These are phyloP conservation scores for Raphanus hybrid DNA, from an alignment of 441 rosid species.

Conservation along the genomic window DNA sequence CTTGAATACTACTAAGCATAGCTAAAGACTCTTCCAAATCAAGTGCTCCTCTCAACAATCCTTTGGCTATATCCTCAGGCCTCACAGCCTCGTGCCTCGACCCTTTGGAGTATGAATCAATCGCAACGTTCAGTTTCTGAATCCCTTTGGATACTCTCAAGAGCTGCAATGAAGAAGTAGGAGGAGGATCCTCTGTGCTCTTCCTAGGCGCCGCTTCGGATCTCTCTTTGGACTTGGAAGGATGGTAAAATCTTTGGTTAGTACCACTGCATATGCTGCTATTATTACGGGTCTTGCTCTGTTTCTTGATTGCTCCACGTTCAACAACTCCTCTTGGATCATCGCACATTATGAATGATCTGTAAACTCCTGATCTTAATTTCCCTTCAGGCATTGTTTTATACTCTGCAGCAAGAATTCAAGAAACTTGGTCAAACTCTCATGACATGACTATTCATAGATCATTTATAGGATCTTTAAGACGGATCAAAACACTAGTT, in stretches of 20 bases:
- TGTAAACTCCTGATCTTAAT: slow-evolving; percentile 64
- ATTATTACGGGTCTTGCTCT: slow-evolving; percentile 48
- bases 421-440: slow-evolving; percentile 26
- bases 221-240: slow-evolving; percentile 40
- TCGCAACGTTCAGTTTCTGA: slow-evolving; percentile 73
- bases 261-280: slow-evolving; percentile 31
- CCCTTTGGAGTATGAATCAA: slow-evolving; percentile 71
- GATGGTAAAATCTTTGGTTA: slow-evolving; percentile 21
- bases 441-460: background rate
- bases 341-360: slow-evolving; percentile 85
- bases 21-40: slow-evolving; percentile 84
- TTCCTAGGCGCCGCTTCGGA: slow-evolving; percentile 40
- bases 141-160: slow-evolving; percentile 81
- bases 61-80: slow-evolving; percentile 71
- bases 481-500: slow-evolving; percentile 3
- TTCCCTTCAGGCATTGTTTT: slow-evolving; percentile 67
- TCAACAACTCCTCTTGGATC: slow-evolving; percentile 91
- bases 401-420: slow-evolving; percentile 25
- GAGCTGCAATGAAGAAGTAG: slow-evolving; percentile 70
- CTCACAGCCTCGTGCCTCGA: slow-evolving; percentile 43
- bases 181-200: slow-evolving; percentile 38
- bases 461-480: background rate
- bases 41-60: slow-evolving; percentile 81
- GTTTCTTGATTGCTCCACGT: slow-evolving; percentile 73
- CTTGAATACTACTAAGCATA: slow-evolving; percentile 84